Base-by-base conservation (phyloP, 2,329 filamentous ascomycete species). In the Claviceps digitariae region DNA sequence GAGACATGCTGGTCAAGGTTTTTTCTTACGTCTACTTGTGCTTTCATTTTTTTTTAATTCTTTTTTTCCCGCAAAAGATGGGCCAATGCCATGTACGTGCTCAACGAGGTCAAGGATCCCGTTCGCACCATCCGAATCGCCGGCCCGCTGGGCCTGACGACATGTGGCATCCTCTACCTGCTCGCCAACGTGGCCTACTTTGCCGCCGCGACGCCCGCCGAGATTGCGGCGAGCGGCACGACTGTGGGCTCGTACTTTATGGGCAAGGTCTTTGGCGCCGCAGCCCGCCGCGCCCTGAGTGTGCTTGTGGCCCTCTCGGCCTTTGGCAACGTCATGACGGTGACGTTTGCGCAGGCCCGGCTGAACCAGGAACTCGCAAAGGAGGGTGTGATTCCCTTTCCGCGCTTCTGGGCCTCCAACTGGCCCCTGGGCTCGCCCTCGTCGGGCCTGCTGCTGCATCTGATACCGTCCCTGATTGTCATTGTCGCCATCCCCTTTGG, bases 351-450 rank as follows among this genome's bases (percentile, higher is more conserved):
- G 0, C 77, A 82, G 52, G 68, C 79, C 0, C 72, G 80, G 1
- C 59, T 83, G 10, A 82, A 80, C 58, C 79, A 83, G 57, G 83
- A 87, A 63, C 70, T 87, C 46, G 84, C 79, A 1, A 85, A 84
- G 60, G 84, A 88, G 60, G 83, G 83, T 0, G 69, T 87, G 5
- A 61, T 87, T 15, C 84, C 84, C 0, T 84, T 76, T 52, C 81
- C 79, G 56, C 72, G 73, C 2, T 78, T 87, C 63, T 87, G 81
- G 79, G 83, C 83, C 0, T 85, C 81, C 3, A 83, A 82, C 61
- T 79, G 76, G 66, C 84, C 84, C 0, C 84, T 82, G 56, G 80
- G 82, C 53, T 76, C 84, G 0, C 84, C 83, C 0, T 74, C 79
- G n/a, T 70, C 79, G 7, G 68, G 67, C 3, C 1, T 41, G 20